phyloP scores from a whole-genome alignment of 2,329 filamentous ascomycete species.

The Arachnomyces sp. region DNA sequence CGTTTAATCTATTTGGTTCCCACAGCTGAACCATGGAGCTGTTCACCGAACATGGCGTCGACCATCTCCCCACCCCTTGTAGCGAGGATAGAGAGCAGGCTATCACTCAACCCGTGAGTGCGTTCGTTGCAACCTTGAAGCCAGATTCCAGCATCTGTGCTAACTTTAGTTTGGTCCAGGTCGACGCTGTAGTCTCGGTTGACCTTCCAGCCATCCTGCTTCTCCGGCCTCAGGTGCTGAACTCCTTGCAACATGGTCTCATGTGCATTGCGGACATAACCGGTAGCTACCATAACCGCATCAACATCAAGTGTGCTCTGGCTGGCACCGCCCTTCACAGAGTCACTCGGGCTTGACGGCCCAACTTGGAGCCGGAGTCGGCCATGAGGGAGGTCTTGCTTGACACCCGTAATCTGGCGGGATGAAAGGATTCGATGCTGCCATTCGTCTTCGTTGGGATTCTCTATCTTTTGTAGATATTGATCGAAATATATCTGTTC shows the following conservation, averaged over 20 bases:
- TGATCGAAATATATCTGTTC: constrained; percentile 81
- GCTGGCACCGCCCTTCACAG: constrained; percentile 19
- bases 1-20: background rate
- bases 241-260: constrained; percentile 65
- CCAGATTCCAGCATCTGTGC: constrained; percentile 72
- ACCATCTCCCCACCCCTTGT: constrained; percentile 72
- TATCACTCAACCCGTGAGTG: constrained; percentile 83
- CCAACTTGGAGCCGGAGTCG: constrained; percentile 55
- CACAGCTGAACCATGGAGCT: constrained; percentile 23
- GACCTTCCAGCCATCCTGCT: constrained; percentile 55
- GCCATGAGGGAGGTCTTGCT: constrained; percentile 43
- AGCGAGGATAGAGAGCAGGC: constrained; percentile 69
- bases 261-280: constrained; percentile 73
- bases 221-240: constrained; percentile 57
- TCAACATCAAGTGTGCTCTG: constrained; percentile 67
- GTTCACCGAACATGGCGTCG: constrained; percentile 59
- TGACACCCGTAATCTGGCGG: constrained; percentile 58
- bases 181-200: constrained; percentile 70
- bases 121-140: constrained; percentile 90
- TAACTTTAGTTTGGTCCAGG: constrained; percentile 61
- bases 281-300: constrained; percentile 77
- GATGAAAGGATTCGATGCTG: constrained; percentile 71
- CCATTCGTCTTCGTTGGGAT: constrained; percentile 66
- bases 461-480: constrained; percentile 72
- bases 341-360: constrained; percentile 32